Percentiles rank a stretch among this genome's conserved stretches.
These are phyloP conservation scores for Dicorynia guianensis DNA, from an alignment of 306 rosid species.

Conservation along the genomic window DNA sequence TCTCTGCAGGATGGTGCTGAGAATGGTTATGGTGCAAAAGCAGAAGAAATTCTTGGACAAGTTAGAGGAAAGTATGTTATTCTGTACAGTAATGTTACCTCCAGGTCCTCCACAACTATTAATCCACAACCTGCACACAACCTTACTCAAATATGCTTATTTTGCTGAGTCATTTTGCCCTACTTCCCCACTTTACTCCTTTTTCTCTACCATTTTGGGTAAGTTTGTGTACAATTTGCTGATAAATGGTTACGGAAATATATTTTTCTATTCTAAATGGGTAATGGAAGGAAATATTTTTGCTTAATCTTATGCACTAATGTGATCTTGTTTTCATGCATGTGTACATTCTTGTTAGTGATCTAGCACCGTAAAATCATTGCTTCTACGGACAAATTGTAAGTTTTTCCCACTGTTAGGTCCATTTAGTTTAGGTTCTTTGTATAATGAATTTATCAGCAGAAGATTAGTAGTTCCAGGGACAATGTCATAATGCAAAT, in stretches of 20 bases:
- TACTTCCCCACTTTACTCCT: too few species aligned
- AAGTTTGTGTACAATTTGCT: too few species aligned
- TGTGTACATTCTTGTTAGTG: neutral
- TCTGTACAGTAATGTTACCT: neutral
- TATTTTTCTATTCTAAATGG: neutral
- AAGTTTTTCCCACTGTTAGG: neutral
- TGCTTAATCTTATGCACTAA: neutral
- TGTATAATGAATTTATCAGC: too few species aligned
- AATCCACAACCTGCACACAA: too few species aligned
- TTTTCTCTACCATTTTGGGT: too few species aligned
- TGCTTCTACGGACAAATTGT: neutral
- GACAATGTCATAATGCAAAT: neutral
- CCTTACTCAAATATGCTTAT: too few species aligned
- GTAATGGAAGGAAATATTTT: neutral
- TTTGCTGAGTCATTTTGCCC: too few species aligned
- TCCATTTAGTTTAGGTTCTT: too few species aligned
- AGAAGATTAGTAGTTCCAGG: neutral
- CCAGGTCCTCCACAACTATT: too few species aligned
- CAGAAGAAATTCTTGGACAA: conserved; percentile 90
- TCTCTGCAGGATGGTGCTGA: conserved; percentile 85
- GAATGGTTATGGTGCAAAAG: conserved; percentile 94
- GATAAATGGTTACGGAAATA: too few species aligned
- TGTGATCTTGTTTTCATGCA: neutral
- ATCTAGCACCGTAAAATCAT: neutral
- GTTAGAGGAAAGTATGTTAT: conserved; percentile 86